phyloP scores from a whole-genome alignment of 176 grass and related monocot species.

The Sorghum bicolor region DNA sequence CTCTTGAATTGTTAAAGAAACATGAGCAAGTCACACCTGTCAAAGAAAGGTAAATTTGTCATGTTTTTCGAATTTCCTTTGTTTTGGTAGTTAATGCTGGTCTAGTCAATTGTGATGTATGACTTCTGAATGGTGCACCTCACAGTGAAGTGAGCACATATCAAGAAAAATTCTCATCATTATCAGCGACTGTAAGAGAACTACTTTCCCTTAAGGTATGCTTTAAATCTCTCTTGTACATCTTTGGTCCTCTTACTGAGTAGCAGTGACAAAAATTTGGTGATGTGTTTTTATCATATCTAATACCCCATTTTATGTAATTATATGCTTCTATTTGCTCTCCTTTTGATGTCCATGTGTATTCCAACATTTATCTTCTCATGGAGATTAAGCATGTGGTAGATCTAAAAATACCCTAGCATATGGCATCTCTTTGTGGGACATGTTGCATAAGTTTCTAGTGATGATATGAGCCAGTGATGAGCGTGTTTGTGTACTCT shows the following conservation, averaged over 20 bases:
- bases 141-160: slow-evolving; percentile 36
- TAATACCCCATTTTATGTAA: slow-evolving; percentile 2
- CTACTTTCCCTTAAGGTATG: slow-evolving; percentile 86
- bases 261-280: background rate
- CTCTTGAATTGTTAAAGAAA: slow-evolving; percentile 76
- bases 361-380: slow-evolving; percentile 6
- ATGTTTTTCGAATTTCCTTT: slow-evolving; percentile 3
- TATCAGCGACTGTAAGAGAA: slow-evolving; percentile 48
- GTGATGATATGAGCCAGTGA: background rate
- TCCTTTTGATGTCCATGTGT: background rate
- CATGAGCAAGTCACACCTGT: slow-evolving; percentile 51
- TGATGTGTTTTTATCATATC: slow-evolving; percentile 23
- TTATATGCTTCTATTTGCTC: slow-evolving; percentile 1
- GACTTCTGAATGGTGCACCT: slow-evolving; percentile 36
- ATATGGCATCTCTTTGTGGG: background rate
- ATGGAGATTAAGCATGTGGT: background rate
- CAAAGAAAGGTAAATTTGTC: slow-evolving; percentile 46
- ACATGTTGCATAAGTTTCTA: background rate
- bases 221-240: slow-evolving; percentile 19
- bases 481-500: background rate
- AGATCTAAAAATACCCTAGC: background rate
- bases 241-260: slow-evolving; percentile 6
- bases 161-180: slow-evolving; percentile 49
- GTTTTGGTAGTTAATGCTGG: background rate
- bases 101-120: slow-evolving; percentile 41